Evolutionary conservation across 345 rosid species (phyloP), one percentile per base, ranked within the genome.

Genomic region (Citrus reticulata): DNA sequence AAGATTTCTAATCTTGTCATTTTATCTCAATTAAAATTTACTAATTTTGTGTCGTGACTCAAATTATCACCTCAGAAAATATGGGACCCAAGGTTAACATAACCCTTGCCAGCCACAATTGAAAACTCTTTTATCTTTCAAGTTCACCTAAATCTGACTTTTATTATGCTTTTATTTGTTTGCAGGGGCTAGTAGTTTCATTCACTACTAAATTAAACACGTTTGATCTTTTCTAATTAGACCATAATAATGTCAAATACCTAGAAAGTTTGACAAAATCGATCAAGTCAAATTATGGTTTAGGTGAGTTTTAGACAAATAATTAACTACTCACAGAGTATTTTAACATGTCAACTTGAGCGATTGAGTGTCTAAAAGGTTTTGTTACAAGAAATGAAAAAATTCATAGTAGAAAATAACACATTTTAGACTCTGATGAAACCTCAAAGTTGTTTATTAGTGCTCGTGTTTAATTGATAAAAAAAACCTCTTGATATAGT

Each of bases 1-100:
- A 17, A 4, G 0, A 14, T 51, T 16, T 13, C 17, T 51, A 4
- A 0, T 16, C 0, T 0, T 16, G 1, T 54, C 58, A 54, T 54
- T 54, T 54, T 51, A 51, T 4, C 0, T 16, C 20, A 16, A 16
- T 51, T 4, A 13, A 54, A 54, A 54, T 0, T 54, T 54, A 54
- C 7, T 51, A 54, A 54, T 54, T 54, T 54, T 14, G 19, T 19
- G 7, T 0, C 22, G 7, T 54, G 7, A 17, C 22, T 17, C 22
- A 54, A 54, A 54, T 4, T 54, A 51, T 16, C 19, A 54, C 58
- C 58, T 19, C 5, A 54, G 1, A 16, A 54, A 54, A 5, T 0
- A 54, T 54, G 22, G 22, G 58, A 17, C 2, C 22, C 22, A 54
- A 54, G 0, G 22, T 54, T 54, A 54, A 17, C 6, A 54, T 17